Percentiles rank a stretch among this genome's conserved stretches.
Evolutionary conservation across 129 eudicot species (phyloP).

Genomic region (Escallonia rubra): DNA sequence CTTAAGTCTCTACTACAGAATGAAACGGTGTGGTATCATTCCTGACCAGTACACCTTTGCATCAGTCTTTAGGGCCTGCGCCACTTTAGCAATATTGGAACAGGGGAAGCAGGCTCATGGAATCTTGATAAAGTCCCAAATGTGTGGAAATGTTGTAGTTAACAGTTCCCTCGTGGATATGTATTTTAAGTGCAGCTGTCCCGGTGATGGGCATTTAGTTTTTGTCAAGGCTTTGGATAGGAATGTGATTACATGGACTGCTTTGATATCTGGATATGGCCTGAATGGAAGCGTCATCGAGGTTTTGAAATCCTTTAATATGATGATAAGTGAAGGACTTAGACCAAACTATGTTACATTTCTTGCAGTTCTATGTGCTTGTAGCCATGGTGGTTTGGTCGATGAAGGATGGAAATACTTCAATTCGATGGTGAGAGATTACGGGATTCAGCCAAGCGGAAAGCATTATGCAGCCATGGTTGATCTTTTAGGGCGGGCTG

Average conservation of each 20-base stretch:
- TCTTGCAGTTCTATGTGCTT: constrained; percentile 89
- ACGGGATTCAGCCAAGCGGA: constrained; percentile 60
- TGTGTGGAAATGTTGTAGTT: constrained; percentile 60
- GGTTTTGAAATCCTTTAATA: constrained; percentile 48
- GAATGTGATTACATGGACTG: constrained; percentile 84
- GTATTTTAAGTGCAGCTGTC: constrained; percentile 92
- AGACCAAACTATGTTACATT: constrained; percentile 75
- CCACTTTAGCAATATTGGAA: constrained; percentile 71
- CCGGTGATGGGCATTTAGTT: constrained; percentile 56
- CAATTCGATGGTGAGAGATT: constrained; percentile 57
- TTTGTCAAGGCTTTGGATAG: constrained; percentile 50
- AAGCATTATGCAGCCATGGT: constrained; percentile 91
- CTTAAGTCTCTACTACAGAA: constrained; percentile 47
- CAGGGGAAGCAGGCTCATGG: constrained; percentile 84
- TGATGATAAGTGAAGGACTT: constrained; percentile 74
- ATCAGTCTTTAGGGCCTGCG: constrained; percentile 88
- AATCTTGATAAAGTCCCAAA: constrained; percentile 55
- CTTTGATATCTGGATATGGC: constrained; percentile 84
- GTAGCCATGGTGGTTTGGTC: constrained; percentile 89
- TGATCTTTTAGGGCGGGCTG: constrained; percentile 86
- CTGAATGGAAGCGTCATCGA: constrained; percentile 64
- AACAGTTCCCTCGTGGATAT: constrained; percentile 88
- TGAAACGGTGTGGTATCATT: constrained; percentile 57
- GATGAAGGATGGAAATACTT: constrained; percentile 63
- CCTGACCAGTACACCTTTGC: constrained; percentile 94